Base-by-base conservation (phyloP, 129 eudicot genomes). In the Calendula officinalis region DNA sequence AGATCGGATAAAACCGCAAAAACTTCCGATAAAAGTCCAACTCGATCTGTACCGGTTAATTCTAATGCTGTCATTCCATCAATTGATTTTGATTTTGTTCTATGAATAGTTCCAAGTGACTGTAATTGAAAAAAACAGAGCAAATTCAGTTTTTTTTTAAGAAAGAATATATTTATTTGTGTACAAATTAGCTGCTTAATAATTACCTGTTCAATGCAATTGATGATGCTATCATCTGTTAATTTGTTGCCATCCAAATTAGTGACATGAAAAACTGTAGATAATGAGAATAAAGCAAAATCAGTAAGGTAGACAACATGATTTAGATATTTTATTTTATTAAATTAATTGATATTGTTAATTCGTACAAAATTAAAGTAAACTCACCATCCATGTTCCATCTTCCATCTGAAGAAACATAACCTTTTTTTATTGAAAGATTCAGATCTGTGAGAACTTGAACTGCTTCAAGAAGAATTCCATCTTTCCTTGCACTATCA, bases 371-470 rank as follows among this genome's bases (percentile, higher is more conserved):
- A 10, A 9, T n/a, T 13, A 41, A 57, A 67, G 46, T 6, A 36
- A 22, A 4, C 64, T 75, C 64, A 89, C 96, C 96, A 73, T 92
- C 98, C 98, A 92, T 92, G 78, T 82, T 88, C 98, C 98, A 92
- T 65, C 91, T 77, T 39, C 98, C 98, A 67, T 92, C 98, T 1
- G 98, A 92, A 3, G 91, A 92, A 44, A 92, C 80, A 71, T 92
- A 92, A 54, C 95, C 98, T 46, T 92, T 92, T 71, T 92, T 81
- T 30, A 92, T 92, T 1, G 89, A 87, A 40, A 92, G 88, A 65
- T 92, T 88, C 43, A 85, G 84, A 88, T 92, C 98, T 34, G 95
- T 83, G 56, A 92, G 75, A 2, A 92, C 88, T 79, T 92, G 98
- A 43, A 92, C 91, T 9, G 98, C 98, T 70, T 92, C 98, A 13